Evolutionary conservation across 495 filamentous ascomycete genomes (phyloP).

Genomic region (Xylaria bambusicola): DNA sequence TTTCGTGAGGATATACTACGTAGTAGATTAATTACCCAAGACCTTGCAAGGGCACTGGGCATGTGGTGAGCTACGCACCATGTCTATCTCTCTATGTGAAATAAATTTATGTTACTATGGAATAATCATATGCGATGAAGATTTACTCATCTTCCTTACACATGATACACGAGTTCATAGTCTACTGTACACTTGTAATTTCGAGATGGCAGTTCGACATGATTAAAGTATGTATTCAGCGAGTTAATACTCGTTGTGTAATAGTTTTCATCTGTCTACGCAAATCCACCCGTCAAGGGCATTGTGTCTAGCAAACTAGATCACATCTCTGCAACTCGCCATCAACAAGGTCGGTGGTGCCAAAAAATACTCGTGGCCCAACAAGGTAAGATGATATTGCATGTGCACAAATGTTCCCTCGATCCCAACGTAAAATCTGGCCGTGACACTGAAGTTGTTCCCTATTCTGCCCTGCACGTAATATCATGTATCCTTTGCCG

Average conservation of each 20-base stretch:
- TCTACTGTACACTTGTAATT: background rate
- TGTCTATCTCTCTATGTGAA: no score
- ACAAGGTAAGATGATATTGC: constrained; percentile 14
- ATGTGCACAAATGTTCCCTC: background rate
- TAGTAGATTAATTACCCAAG: no score
- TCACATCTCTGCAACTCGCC: constrained; percentile 6
- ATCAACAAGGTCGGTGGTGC: background rate
- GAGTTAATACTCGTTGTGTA: no score
- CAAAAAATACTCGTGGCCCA: constrained; percentile 26
- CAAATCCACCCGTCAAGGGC: background rate
- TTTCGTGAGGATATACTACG: no score
- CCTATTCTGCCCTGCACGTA: background rate
- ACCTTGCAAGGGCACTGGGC: no score
- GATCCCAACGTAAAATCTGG: background rate
- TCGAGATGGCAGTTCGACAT: no score
- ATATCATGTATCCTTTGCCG: no score
- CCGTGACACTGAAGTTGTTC: background rate
- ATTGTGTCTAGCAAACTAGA: constrained; percentile 1
- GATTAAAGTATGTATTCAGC: no score
- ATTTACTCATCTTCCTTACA: background rate
- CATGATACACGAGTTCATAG: background rate
- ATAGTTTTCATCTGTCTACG: no score
- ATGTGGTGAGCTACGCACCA: no score
- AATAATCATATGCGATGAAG: no score
- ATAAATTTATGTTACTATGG: no score